Percentiles rank a stretch among this genome's conserved stretches.
Evolutionary conservation across 1,284 basidiomycete species (phyloP).

Genomic region (Rhodotorula sp.): DNA sequence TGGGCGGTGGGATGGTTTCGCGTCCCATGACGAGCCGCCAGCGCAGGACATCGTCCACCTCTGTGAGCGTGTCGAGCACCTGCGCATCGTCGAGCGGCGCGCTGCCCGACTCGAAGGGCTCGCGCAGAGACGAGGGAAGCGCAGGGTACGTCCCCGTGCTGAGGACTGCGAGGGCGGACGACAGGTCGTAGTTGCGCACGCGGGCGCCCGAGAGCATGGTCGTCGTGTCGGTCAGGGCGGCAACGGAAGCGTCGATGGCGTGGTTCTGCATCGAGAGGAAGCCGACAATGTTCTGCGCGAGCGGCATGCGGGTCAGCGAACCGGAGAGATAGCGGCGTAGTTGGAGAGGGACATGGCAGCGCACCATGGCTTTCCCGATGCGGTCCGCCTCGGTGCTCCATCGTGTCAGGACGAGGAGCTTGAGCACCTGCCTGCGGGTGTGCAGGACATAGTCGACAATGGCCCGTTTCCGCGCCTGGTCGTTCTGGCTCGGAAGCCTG

Average conservation of each 20-base stretch:
- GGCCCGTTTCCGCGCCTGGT: constrained; percentile 73
- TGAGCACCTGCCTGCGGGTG: constrained; percentile 84
- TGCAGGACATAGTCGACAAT: constrained; percentile 84
- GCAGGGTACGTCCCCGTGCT: constrained; percentile 77
- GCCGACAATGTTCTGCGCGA: constrained; percentile 69
- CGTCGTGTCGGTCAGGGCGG: constrained; percentile 65
- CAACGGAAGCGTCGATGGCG: constrained; percentile 73
- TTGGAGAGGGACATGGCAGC: neutral
- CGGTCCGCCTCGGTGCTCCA: constrained; percentile 78
- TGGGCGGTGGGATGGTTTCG: constrained; percentile 59
- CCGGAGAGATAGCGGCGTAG: neutral
- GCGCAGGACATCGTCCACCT: constrained; percentile 73
- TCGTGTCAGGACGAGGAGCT: constrained; percentile 78
- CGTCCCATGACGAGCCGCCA: constrained; percentile 61
- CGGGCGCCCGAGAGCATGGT: constrained; percentile 59
- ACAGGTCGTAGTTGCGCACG: constrained; percentile 82
- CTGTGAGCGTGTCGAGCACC: constrained; percentile 64
- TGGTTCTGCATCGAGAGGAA: constrained; percentile 80
- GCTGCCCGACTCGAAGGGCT: constrained; percentile 66
- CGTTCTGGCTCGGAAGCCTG: constrained; percentile 80
- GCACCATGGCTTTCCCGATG: constrained; percentile 77
- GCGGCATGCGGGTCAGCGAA: neutral
- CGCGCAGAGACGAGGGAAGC: constrained; percentile 66
- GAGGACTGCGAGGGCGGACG: constrained; percentile 81
- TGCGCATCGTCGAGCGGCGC: constrained; percentile 65